Conservation (phyloP, 176 grass and related monocot species). For the Ampelocalamus luodianensis region DNA sequence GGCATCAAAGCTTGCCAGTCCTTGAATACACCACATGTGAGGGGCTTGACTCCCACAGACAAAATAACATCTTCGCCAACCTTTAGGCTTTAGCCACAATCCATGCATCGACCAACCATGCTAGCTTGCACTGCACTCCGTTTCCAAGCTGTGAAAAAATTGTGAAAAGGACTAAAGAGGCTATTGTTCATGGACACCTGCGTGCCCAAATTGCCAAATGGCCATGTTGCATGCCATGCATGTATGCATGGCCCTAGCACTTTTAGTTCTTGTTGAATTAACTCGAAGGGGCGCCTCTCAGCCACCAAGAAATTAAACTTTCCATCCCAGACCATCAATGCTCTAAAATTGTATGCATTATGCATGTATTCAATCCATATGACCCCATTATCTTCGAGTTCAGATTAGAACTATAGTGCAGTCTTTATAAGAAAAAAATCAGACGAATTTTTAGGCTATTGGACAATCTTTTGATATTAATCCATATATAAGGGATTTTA, state of each 20-base stretch:
- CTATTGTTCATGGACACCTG: slow-evolving; percentile 24
- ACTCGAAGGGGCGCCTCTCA: not conserved
- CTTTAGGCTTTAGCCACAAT: not conserved
- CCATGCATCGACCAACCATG: slow-evolving; percentile 26
- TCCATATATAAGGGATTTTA: too few relatives aligned
- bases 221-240: slow-evolving; percentile 34
- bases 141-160: slow-evolving; percentile 46
- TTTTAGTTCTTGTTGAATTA: slow-evolving; percentile 9
- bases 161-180: slow-evolving; percentile 28
- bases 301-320: not conserved
- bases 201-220: slow-evolving; percentile 31
- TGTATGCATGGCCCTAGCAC: slow-evolving; percentile 1
- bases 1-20: not conserved
- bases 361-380: slow-evolving; percentile 4
- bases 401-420: not conserved
- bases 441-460: not conserved
- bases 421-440: not conserved
- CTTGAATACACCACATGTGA: slow-evolving; percentile 50
- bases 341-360: not conserved
- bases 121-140: not conserved
- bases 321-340: slow-evolving; percentile 17
- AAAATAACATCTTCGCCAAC: slow-evolving; percentile 16
- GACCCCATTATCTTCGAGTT: not conserved
- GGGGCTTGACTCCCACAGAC: slow-evolving; percentile 33
- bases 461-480: not conserved